Conservation (phyloP, 139 green algal genomes). For the Tetradesmus obliquus region DNA sequence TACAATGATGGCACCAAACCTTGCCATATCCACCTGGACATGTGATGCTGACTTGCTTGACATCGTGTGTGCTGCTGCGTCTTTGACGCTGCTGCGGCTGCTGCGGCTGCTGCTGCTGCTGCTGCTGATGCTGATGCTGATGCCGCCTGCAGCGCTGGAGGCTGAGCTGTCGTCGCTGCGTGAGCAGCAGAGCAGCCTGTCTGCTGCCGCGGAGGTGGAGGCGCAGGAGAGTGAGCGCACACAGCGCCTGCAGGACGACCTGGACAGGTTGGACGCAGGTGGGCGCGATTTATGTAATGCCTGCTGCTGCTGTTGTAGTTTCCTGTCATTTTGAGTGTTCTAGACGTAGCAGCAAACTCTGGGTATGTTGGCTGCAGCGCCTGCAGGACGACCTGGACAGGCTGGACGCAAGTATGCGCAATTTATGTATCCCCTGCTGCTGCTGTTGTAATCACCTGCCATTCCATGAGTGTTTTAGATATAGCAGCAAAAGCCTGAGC, state of each 20-base stretch:
- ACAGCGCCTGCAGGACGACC: conserved; percentile 48
- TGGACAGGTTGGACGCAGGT: conserved; percentile 49
- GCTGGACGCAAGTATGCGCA: conserved; percentile 31
- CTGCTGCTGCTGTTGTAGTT: too few relatives aligned
- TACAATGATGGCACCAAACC: too few relatives aligned
- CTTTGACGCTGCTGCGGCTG: too few relatives aligned
- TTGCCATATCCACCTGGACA: too few relatives aligned
- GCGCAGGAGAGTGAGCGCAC: conserved; percentile 1
- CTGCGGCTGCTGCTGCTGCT: too few relatives aligned
- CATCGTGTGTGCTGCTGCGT: too few relatives aligned
- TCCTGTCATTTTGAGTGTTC: too few relatives aligned
- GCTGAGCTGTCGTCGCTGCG: conserved; percentile 82
- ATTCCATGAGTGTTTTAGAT: too few relatives aligned
- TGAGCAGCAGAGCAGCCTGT: conserved; percentile 72
- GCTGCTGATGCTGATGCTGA: not conserved
- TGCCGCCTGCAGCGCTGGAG: conserved; percentile 67
- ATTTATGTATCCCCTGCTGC: not conserved
- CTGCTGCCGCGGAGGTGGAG: conserved; percentile 67
- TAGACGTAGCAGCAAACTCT: too few relatives aligned
- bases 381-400: conserved; percentile 51
- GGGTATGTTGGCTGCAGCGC: conserved; percentile 24
- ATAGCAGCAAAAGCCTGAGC: too few relatives aligned
- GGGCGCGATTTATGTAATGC: not conserved
- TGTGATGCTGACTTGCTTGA: too few relatives aligned
- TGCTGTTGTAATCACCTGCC: too few relatives aligned